These are phyloP conservation scores for Haematococcus lacustris DNA, from an alignment of 139 green algal species.

Conservation along the genomic window DNA sequence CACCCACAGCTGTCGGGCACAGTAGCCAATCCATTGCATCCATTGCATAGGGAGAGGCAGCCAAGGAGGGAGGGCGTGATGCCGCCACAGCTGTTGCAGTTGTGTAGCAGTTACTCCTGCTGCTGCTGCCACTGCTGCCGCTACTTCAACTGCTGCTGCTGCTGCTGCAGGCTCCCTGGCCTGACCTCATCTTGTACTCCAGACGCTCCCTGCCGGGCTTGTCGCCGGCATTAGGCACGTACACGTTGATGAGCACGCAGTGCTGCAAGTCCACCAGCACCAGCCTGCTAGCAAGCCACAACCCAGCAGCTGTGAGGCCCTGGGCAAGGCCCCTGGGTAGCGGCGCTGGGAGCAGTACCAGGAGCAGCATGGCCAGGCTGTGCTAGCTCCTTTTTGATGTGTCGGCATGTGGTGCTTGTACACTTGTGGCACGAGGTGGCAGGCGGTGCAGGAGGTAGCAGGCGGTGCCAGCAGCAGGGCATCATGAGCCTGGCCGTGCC, in stretches of 20 bases:
- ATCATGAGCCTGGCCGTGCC: too few relatives aligned
- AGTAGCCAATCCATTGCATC: too few relatives aligned
- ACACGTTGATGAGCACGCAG: conserved; percentile 73
- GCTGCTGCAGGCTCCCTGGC: too few relatives aligned
- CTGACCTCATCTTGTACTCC: conserved; percentile 56
- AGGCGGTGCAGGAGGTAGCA: too few relatives aligned
- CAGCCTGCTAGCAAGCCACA: conserved; percentile 10
- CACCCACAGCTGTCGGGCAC: too few relatives aligned
- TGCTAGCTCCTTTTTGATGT: neutral
- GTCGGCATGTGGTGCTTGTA: too few relatives aligned
- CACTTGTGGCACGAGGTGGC: neutral
- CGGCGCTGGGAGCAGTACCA: neutral
- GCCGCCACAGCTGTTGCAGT: too few relatives aligned
- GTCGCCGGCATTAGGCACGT: conserved; percentile 75
- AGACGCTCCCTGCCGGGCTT: conserved; percentile 29
- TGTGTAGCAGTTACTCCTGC: too few relatives aligned
- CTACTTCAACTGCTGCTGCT: too few relatives aligned
- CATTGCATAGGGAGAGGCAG: too few relatives aligned
- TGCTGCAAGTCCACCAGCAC: conserved; percentile 48
- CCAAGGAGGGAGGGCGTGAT: too few relatives aligned
- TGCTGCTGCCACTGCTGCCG: too few relatives aligned
- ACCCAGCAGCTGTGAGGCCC: neutral
- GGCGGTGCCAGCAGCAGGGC: neutral
- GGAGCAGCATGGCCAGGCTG: neutral
- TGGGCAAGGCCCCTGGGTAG: neutral